Conservation (phyloP, 257 asterid genomes). For the Solanum piurae region DNA sequence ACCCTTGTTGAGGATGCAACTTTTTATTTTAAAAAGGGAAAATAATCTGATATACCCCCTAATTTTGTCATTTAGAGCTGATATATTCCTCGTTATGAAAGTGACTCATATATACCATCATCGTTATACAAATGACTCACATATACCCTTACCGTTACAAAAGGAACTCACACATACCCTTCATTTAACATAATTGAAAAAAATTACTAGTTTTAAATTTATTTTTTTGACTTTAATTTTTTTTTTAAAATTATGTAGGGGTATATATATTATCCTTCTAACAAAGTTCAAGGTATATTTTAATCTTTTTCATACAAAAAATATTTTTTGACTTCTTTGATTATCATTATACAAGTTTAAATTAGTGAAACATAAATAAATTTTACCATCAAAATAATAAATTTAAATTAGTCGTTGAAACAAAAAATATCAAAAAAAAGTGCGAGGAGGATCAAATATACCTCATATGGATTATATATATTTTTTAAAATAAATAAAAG, state of each 20-base stretch:
- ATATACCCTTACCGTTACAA: too few relatives aligned
- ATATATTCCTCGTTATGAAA: not conserved
- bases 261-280: not conserved
- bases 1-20: not conserved
- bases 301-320: too few relatives aligned
- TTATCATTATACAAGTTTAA: not conserved
- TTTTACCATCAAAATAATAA: not conserved
- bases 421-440: too few relatives aligned
- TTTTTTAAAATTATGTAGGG: not conserved
- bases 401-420: too few relatives aligned
- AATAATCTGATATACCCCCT: rapidly evolving
- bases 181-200: not conserved
- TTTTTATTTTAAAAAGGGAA: not conserved
- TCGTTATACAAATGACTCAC: not conserved
- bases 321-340: not conserved
- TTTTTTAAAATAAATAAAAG: too few relatives aligned
- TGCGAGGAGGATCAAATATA: not conserved
- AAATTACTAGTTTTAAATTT: not conserved
- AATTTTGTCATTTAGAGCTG: not conserved
- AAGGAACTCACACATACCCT: too few relatives aligned
- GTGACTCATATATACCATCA: not conserved
- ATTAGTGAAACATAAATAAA: too few relatives aligned
- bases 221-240: too few relatives aligned
- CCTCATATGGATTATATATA: not conserved
- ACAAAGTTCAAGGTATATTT: not conserved